Percentiles rank a stretch among this genome's conserved stretches.
phyloP scores from a whole-genome alignment of 192 early-diverging fungal genomes.

The Thamnidium elegans region DNA sequence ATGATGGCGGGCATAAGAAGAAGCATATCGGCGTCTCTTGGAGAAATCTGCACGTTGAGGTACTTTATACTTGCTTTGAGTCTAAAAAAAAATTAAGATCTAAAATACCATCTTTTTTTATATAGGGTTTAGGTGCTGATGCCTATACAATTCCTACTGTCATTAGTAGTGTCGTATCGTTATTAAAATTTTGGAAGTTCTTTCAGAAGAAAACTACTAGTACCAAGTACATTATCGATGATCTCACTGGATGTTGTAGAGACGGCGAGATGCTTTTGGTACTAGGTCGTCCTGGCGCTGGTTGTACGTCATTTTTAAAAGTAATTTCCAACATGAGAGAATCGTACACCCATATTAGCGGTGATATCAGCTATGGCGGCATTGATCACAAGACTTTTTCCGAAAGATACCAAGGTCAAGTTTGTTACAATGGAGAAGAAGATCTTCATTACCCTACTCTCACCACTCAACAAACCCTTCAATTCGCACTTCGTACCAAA shows the following conservation, averaged over 20 bases:
- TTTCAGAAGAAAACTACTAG: constrained; percentile 17
- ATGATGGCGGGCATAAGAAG: constrained; percentile 22
- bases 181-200: not conserved
- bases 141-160: constrained; percentile 27
- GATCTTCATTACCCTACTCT: constrained; percentile 78
- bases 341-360: constrained; percentile 48
- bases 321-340: constrained; percentile 57
- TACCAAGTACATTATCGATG: constrained; percentile 48
- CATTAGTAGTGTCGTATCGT: not conserved
- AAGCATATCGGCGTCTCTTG: constrained; percentile 32
- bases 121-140: constrained; percentile 35
- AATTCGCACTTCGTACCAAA: constrained; percentile 73
- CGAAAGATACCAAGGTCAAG: constrained; percentile 64
- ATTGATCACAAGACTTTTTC: constrained; percentile 58
- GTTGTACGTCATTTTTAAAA: constrained; percentile 62
- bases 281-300: constrained; percentile 68
- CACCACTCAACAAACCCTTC: constrained; percentile 73
- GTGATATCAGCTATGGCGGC: constrained; percentile 66
- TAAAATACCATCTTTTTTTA: not conserved
- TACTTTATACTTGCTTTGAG: not conserved
- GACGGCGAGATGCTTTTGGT: constrained; percentile 74
- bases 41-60: constrained; percentile 34
- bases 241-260: constrained; percentile 63
- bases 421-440: constrained; percentile 79
- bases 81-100: not conserved